Base-by-base conservation (phyloP, 176 grass and related monocot genomes). In the Bolboschoenus planiculmis region DNA sequence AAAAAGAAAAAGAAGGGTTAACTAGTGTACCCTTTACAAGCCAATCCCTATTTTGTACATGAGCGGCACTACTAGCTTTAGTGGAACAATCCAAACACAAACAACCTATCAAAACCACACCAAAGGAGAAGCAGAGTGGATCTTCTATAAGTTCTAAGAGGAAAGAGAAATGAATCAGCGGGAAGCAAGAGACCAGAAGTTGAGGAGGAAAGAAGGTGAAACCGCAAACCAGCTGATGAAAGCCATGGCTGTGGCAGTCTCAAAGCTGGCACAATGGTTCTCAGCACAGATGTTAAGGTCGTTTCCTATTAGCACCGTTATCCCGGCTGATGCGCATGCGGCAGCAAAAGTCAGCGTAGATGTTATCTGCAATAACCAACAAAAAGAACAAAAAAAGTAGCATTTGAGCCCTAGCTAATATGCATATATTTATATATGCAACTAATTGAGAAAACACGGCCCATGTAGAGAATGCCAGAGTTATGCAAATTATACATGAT, bases 201-300 rank as follows among this genome's bases (percentile, higher is more conserved):
- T 98, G 64, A 94, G 75, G 21, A 91, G 11, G 48, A 91, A 90
- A 4, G 90, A 91, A 1, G 92, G 95, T 0, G 85, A 87, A 11
- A 93, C 74, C 8, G 85, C 84, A 80, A 98, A 91, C 79, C 92
- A 98, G 78, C 95, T 95, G 54, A 98, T 87, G 83, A 98, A 98
- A 10, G 78, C 89, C 95, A 98, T 98, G 4, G 95, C 88, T 16
- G 87, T 91, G 7, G 95, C 85, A 2, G 85, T 88, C 47, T 91
- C 81, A 39, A 98, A 98, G 60, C 84, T 88, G 16, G 81, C 84
- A 66, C 95, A 98, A 20, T 94, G 88, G 48, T 98, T 98, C 34
- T 88, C 64, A 0, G 78, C 48, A 68, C 95, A 95, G 36, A 98
- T 81, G 74, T 86, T 79, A 40, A 98, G 87, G 66, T 98, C 95